These are phyloP conservation scores for Lavandula angustifolia DNA, from an alignment of 257 asterid species.

Conservation along the genomic window DNA sequence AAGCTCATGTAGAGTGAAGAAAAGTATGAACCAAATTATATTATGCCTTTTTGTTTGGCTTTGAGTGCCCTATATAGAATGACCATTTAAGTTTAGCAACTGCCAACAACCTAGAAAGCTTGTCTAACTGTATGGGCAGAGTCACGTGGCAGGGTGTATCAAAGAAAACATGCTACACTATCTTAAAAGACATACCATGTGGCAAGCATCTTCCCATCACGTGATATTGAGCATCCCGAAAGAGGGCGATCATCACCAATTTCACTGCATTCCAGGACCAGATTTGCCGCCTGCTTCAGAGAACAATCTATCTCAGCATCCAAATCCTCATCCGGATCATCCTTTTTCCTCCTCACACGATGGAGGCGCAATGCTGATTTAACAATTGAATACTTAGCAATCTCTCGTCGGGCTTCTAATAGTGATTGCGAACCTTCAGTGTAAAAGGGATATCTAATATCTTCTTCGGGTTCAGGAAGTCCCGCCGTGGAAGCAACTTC, in stretches of 20 bases:
- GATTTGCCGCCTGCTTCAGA: conserved; percentile 64
- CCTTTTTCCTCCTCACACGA: conserved; percentile 78
- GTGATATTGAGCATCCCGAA: conserved; percentile 83
- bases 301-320: conserved; percentile 93
- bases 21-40: neutral
- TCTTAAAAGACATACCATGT: conserved; percentile 60
- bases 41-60: neutral
- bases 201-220: conserved; percentile 84
- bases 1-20: neutral
- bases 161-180: neutral
- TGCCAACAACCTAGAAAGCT: conserved; percentile 4
- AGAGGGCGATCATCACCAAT: conserved; percentile 95
- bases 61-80: neutral
- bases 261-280: conserved; percentile 73
- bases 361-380: conserved; percentile 79
- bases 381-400: conserved; percentile 73
- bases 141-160: neutral
- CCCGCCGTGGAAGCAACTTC: conserved; percentile 60
- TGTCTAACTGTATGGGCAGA: conserved; percentile 16
- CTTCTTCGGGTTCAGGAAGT: conserved; percentile 65
- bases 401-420: conserved; percentile 66
- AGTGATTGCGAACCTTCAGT: conserved; percentile 84
- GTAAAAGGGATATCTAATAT: conserved; percentile 78
- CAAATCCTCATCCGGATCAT: conserved; percentile 95
- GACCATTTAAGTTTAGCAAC: conserved; percentile 2